Evolutionary conservation across 2,329 filamentous ascomycete species (phyloP).

Genomic region (Alternaria ethzedia): DNA sequence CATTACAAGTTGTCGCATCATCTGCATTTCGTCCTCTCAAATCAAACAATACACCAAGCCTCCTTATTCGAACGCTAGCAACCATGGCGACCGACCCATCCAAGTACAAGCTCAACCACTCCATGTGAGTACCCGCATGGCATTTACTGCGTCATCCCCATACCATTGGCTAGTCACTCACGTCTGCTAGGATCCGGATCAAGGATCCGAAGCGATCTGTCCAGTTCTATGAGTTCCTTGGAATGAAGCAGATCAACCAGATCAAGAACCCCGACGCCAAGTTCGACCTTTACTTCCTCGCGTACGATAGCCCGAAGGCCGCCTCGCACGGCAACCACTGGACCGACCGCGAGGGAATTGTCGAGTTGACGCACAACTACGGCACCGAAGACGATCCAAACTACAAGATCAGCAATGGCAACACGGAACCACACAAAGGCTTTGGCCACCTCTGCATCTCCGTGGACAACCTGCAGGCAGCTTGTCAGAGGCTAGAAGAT

Average conservation of each 20-base stretch:
- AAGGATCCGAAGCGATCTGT: conserved; percentile 87
- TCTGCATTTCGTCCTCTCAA: conserved; percentile 13
- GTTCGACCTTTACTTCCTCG: conserved; percentile 95
- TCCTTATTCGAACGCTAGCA: conserved; percentile 44
- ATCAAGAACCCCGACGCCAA: conserved; percentile 84
- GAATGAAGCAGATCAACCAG: conserved; percentile 83
- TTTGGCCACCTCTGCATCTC: conserved; percentile 84
- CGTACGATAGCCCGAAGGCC: conserved; percentile 79
- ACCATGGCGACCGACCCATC: conserved; percentile 64
- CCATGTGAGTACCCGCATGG: conserved; percentile 49
- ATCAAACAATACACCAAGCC: conserved; percentile 15
- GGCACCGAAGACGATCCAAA: conserved; percentile 85
- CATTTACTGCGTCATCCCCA: not conserved
- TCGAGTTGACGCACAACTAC: conserved; percentile 85
- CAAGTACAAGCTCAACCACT: conserved; percentile 71
- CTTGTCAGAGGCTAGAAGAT: conserved; percentile 87
- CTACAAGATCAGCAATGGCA: conserved; percentile 86
- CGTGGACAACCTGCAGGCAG: conserved; percentile 75
- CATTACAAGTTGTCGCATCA: conserved; percentile 9
- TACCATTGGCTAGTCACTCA: conserved; percentile 16
- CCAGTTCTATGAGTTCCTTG: conserved; percentile 93
- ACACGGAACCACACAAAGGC: conserved; percentile 85
- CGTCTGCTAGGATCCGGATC: conserved; percentile 66
- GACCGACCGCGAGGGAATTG: conserved; percentile 83
- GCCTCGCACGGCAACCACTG: conserved; percentile 76